Evolutionary conservation across 2,329 filamentous ascomycete species (phyloP), one percentile per base, ranked within the genome.

Genomic region (Penicillium sp.): DNA sequence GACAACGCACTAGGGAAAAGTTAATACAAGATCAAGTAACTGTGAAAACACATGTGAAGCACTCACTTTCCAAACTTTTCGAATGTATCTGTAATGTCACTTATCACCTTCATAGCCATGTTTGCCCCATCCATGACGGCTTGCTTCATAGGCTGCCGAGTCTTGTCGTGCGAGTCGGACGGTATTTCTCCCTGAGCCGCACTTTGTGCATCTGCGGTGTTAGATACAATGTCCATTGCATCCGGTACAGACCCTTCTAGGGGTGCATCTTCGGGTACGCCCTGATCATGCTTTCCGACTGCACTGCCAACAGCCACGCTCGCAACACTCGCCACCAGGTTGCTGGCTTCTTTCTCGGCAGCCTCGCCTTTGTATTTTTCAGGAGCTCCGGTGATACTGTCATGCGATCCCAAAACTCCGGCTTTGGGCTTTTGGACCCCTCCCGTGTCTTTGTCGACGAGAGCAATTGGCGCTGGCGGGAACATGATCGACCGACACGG

Each of bases 331-430:
- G 86, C 86, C 52, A 94, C 85, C 55, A 95, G 86, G 65, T 90
- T 92, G 61, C 82, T 86, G 1, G 90, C 90, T 68, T 95, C 90
- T 54, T 88, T 83, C 67, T 95, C 90, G 1, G 90, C 87, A 0
- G 89, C 88, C 67, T 94, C 89, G 24, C 90, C 90, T 66, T 90
- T 87, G 71, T 90, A 83, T 58, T 90, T 89, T 67, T 95, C 89
- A 0, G 89, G 87, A 0, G 90, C 90, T 1, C 90, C 90, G 0
- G 90, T 95, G 0, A 87, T 80, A 50, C 87, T 90, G 53, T 90
- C 87, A 25, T 86, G 81, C 18, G 87, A 90, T 0, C 87, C 90
- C 0, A 94, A 73, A 0, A 90, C 83, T 1, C 89, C 89, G 2
- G 89, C 81, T 45, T 84, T 83, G 0, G 89, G 89, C 62, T 88